A percentile compares a stretch with the other conserved stretches of the same genome.
Conservation (phyloP, 139 green algal genomes). For the Pycnococcus provasolii region DNA sequence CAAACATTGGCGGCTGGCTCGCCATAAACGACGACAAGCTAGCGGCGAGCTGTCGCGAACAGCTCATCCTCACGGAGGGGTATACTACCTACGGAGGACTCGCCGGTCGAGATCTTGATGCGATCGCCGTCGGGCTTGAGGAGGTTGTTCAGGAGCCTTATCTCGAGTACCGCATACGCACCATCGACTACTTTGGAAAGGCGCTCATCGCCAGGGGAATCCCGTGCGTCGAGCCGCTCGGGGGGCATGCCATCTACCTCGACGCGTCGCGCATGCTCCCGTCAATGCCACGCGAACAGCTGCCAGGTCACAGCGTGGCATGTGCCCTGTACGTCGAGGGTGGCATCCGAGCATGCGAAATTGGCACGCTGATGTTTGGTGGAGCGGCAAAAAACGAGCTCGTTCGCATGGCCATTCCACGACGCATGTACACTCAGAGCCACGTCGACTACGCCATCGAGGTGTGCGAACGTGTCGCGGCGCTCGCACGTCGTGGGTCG, state of each 20-base stretch:
- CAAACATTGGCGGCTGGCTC: neutral
- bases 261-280: neutral
- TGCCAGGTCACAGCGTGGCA: neutral
- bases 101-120: neutral
- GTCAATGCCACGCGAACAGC: neutral
- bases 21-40: neutral
- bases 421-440: neutral
- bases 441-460: neutral
- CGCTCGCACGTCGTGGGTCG: neutral
- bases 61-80: neutral
- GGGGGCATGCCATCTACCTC: neutral
- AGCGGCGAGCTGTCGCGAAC: neutral
- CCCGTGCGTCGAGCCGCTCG: neutral
- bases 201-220: neutral
- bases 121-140: neutral
- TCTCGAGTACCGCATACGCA: neutral
- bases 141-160: neutral
- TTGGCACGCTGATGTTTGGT: constrained; percentile 1
- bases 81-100: neutral
- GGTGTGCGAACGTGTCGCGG: constrained; percentile 1
- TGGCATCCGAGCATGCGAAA: neutral
- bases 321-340: neutral
- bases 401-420: neutral
- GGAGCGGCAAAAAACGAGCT: neutral
- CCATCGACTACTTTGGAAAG: neutral